Base-by-base conservation (phyloP, 768 basidiomycete species). In the Podaxis pistillaris region DNA sequence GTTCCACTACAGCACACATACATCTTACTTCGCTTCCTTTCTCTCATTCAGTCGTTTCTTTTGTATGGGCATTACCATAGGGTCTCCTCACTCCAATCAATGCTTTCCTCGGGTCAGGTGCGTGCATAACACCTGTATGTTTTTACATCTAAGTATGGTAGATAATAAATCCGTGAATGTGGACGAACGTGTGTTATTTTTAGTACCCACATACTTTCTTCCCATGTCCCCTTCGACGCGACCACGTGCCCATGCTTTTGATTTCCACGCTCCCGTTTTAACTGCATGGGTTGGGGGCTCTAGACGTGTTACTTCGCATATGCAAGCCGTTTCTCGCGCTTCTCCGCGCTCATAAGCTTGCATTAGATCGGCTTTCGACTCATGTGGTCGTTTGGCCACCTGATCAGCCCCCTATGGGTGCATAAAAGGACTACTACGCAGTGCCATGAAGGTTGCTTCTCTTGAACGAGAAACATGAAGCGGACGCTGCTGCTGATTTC, bases 171-270 rank as follows among this genome's bases (percentile, higher is more conserved):
- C 49, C 12, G 24, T 24, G 19, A 12, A 24, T 50, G 8, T 40
- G 36, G 38, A 26, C n/a, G 3, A 38, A 56, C 24, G 22, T 40
- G 1, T 38, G 36, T 9, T 24, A 28, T 44, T 19, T 38, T 26
- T 57, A 44, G 22, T n/a, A 38, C 2, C 17, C 12, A 0, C 17
- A 40, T 12, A 5, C 11, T n/a, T 33, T 33, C 40, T 51, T 62
- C 60, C 60, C 60, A 62, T 28, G 60, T 53, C 40, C 7, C 4
- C 50, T 60, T 50, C 22, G 38, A 60, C 58, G 33, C 47, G 58
- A 37, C 24, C 58, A 60, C 58, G 58, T 60, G 58, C 19, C 19
- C 38, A 24, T 26, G 46, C 33, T 8, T 41, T 38, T 28, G 13
- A n/a, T 38, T 33, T 60, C 49, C 49, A 51, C 50, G 50, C 38